phyloP scores from a whole-genome alignment of 768 basidiomycete genomes.

The Tricholoma bakamatsutake region DNA sequence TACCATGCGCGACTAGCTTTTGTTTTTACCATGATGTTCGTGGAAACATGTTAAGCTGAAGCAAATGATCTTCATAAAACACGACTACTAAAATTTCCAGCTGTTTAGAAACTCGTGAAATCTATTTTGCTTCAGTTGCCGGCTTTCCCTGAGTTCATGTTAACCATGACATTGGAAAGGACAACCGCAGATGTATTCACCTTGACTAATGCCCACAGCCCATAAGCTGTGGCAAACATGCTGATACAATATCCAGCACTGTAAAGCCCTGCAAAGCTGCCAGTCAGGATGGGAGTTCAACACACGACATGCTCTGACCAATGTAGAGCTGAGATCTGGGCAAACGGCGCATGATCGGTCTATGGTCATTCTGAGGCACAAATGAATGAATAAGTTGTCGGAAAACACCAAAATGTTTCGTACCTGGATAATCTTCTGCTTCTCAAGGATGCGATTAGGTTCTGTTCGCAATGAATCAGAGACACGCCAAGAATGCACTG shows the following conservation, averaged over 20 bases:
- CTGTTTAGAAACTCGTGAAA: neutral
- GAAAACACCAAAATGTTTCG: constrained; percentile 5
- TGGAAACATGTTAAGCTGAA: neutral
- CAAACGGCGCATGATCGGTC: constrained; percentile 53
- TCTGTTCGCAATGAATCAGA: constrained; percentile 26
- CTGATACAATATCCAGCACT: constrained; percentile 47
- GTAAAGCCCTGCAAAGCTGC: constrained; percentile 42
- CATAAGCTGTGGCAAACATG: constrained; percentile 47
- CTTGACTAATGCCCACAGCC: constrained; percentile 39
- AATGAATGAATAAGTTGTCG: constrained; percentile 1
- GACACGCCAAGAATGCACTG: neutral
- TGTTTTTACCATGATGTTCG: neutral
- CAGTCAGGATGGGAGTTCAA: neutral
- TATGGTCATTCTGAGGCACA: constrained; percentile 33
- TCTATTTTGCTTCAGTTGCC: constrained; percentile 2
- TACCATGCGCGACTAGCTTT: too few species aligned
- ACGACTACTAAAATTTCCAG: neutral
- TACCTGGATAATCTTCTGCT: constrained; percentile 66
- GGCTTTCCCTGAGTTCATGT: constrained; percentile 13
- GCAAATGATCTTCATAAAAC: neutral
- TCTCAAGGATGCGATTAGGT: constrained; percentile 61
- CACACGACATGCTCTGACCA: constrained; percentile 32
- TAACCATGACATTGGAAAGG: neutral
- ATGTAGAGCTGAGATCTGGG: constrained; percentile 62
- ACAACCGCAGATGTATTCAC: constrained; percentile 23